phyloP scores from a whole-genome alignment of 2,329 filamentous ascomycete genomes.

The Colletotrichum abscissum region DNA sequence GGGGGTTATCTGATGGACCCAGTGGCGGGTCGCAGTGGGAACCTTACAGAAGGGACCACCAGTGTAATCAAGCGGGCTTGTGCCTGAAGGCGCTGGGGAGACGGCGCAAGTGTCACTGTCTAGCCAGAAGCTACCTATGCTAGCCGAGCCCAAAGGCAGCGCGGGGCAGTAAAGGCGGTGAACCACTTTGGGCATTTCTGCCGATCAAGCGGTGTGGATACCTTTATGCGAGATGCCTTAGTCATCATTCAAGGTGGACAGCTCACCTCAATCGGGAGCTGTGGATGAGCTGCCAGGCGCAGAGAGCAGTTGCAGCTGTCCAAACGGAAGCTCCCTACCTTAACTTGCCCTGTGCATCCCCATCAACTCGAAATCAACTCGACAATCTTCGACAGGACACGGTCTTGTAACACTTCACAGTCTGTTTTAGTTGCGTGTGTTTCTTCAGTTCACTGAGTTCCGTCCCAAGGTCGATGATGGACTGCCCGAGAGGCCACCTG shows the following conservation, averaged over 20 bases:
- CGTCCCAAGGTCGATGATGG: conserved; percentile 19
- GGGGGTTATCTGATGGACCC: background rate
- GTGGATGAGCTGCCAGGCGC: conserved; percentile 10
- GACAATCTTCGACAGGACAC: background rate
- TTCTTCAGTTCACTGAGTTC: background rate
- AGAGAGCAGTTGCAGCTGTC: background rate
- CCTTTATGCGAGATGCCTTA: conserved; percentile 17
- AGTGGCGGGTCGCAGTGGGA: background rate
- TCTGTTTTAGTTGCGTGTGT: background rate
- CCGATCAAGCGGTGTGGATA: conserved; percentile 5
- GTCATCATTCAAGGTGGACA: conserved; percentile 37
- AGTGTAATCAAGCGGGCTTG: background rate
- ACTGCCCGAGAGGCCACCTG: conserved; percentile 16
- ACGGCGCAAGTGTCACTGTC: background rate
- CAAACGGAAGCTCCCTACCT: conserved; percentile 8
- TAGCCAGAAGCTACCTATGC: no score
- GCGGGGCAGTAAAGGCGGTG: conserved; percentile 23
- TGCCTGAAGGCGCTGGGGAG: conserved; percentile 1
- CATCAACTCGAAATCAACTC: background rate
- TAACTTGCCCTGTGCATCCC: background rate
- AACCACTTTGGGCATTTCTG: background rate
- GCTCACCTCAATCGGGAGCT: conserved; percentile 33
- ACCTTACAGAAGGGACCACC: background rate
- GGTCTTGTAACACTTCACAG: background rate
- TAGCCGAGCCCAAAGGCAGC: background rate